phyloP scores from a whole-genome alignment of 169 alveolate species.

The Eimeria nieschulzi region DNA sequence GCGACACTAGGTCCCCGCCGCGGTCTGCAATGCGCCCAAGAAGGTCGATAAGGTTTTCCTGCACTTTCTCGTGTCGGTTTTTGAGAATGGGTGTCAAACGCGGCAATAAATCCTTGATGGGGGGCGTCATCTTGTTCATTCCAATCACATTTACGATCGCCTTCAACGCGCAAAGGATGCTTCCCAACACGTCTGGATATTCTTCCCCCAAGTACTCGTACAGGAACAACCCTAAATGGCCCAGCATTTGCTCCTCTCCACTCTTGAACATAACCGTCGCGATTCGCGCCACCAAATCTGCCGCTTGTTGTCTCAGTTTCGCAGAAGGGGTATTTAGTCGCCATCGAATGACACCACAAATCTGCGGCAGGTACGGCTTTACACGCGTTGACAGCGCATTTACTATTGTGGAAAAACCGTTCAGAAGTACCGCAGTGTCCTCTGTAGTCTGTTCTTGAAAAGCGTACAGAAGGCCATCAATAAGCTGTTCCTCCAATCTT shows the following conservation, averaged over 20 bases:
- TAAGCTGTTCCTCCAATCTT: slow-evolving; percentile 95
- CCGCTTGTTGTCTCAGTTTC: slow-evolving; percentile 98
- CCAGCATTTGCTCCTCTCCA: slow-evolving; percentile 97
- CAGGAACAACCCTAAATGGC: slow-evolving; percentile 96
- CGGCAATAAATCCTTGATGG: slow-evolving; percentile 99
- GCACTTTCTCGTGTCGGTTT: slow-evolving; percentile 99
- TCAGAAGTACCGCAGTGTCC: slow-evolving; percentile 94
- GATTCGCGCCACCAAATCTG: slow-evolving; percentile 97
- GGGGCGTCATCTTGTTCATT: slow-evolving; percentile 99
- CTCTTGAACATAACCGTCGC: slow-evolving; percentile 97
- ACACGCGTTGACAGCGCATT: slow-evolving; percentile 96
- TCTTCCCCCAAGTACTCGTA: slow-evolving; percentile 99
- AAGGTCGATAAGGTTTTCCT: slow-evolving; percentile 87
- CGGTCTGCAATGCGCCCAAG: slow-evolving; percentile 99
- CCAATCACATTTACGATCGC: slow-evolving; percentile 99
- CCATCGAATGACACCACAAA: slow-evolving; percentile 98
- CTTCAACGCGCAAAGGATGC: slow-evolving; percentile 97
- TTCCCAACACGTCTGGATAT: slow-evolving; percentile 98
- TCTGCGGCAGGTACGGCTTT: slow-evolving; percentile 97
- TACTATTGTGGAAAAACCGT: slow-evolving; percentile 97
- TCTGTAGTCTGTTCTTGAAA: slow-evolving; percentile 98
- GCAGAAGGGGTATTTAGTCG: slow-evolving; percentile 95
- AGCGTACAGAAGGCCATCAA: slow-evolving; percentile 98
- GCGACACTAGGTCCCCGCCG: slow-evolving; percentile 99
- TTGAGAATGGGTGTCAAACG: slow-evolving; percentile 98